Base-by-base conservation (phyloP, 2,329 filamentous ascomycete genomes). In the Alternaria conjuncta region DNA sequence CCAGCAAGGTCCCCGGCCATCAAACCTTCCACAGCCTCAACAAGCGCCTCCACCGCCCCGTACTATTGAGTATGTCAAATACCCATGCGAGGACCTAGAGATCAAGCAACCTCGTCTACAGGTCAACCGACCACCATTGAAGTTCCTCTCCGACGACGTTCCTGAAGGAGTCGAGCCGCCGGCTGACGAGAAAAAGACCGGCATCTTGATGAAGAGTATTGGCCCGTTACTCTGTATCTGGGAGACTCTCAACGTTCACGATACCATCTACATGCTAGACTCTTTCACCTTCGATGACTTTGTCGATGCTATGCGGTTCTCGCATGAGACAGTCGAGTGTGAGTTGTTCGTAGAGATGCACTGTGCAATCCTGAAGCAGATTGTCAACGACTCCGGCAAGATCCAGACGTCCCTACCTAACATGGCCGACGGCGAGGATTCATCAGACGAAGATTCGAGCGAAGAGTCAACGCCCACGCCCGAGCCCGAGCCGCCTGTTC, bases 281-380 rank as follows among this genome's bases (percentile, higher is more conserved):
- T 98, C 95, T 0, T 99, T 99, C 76, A 98, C 95, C 0, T 96
- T 98, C 74, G 96, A 99, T 78, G 96, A 99, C 78, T 98, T 94
- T 73, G 86, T 97, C 5, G 92, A 98, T 77, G 91, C 94, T 0
- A 89, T 99, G 85, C 87, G 90, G 53, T 90, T 94, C 61, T 87
- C 91, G 0, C 93, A 89, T 0, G 87, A 90, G 32, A 89, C 93
- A 21, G 83, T 88, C 1, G 90, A 91, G 8, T 96, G 96, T 56
- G 91, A 97, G 76, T 84, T 99, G 1, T 90, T 97, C 70, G 90
- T 93, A 54, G 96, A 99, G 78, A 88, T 96, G 6, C 95, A 98
- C 79, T 99, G 96, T 78, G 90, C 95, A 0, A 89, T 97, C 4
- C 82, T 99, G 64, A 97, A 97, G 77, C 88, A 94, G 28, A 84